These are phyloP conservation scores for Hyphopichia homilentoma DNA, from an alignment of 805 yeast species.

Conservation along the genomic window DNA sequence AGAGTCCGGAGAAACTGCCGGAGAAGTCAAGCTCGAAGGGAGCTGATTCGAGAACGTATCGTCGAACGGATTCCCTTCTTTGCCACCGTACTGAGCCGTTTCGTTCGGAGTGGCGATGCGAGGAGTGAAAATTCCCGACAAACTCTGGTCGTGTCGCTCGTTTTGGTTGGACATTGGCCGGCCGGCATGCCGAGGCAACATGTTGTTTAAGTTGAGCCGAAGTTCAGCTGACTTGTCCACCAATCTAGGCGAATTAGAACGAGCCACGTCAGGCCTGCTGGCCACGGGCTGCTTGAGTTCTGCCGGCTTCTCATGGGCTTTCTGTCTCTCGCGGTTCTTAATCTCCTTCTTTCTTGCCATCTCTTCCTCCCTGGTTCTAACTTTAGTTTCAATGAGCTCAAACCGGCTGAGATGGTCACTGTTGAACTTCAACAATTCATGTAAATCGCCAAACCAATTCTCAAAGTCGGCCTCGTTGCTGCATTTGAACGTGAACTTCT, in stretches of 20 bases:
- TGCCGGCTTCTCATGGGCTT: no score
- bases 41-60: conserved; percentile 15
- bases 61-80: conserved; percentile 37
- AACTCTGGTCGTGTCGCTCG: conserved; percentile 7
- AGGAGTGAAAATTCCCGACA: conserved; percentile 38
- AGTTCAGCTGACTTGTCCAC: conserved; percentile 4
- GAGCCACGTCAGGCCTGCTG: no score
- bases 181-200: neutral
- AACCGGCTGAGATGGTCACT: conserved; percentile 47
- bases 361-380: conserved; percentile 16
- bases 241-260: no score
- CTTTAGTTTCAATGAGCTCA: conserved; percentile 41
- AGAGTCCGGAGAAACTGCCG: conserved; percentile 3
- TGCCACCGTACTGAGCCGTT: neutral
- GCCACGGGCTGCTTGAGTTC: no score
- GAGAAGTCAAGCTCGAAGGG: conserved; percentile 2
- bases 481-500: conserved; percentile 43
- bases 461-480: conserved; percentile 39
- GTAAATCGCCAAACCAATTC: conserved; percentile 55
- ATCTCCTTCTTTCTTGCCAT: neutral
- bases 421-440: conserved; percentile 47
- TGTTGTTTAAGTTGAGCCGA: conserved; percentile 4
- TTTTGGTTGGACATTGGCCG: neutral
- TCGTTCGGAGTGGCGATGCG: conserved; percentile 27
- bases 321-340: neutral